Evolutionary conservation across 164 flowering plant species (phyloP).

Genomic region (Sedum album): DNA sequence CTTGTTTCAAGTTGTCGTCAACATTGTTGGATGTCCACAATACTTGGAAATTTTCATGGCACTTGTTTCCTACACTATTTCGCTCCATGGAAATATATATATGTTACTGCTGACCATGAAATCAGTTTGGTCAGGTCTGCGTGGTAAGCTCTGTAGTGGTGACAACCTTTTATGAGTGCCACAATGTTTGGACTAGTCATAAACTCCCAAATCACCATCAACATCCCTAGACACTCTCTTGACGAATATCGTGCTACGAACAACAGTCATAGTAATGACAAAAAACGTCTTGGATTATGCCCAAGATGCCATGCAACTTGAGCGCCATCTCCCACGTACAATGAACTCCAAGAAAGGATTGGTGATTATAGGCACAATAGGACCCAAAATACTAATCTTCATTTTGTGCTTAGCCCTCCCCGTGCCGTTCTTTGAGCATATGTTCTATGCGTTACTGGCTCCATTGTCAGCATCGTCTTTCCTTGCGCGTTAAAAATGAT

Average conservation of each 20-base stretch:
- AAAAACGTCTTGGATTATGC: slow-evolving; percentile 80
- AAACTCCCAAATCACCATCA: slow-evolving; percentile 67
- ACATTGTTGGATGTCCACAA: slow-evolving; percentile 76
- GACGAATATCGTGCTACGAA: slow-evolving; percentile 73
- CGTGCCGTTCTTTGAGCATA: slow-evolving; percentile 65
- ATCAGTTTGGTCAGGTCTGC: slow-evolving; percentile 40
- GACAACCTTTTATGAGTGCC: slow-evolving; percentile 55
- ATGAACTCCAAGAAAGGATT: slow-evolving; percentile 31
- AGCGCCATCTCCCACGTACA: slow-evolving; percentile 38
- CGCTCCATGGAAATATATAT: slow-evolving; percentile 68
- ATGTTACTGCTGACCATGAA: neutral
- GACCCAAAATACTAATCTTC: slow-evolving; percentile 38
- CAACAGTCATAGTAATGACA: slow-evolving; percentile 75
- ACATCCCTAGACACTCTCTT: slow-evolving; percentile 53
- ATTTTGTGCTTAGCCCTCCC: slow-evolving; percentile 58
- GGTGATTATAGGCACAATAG: slow-evolving; percentile 37
- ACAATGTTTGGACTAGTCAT: slow-evolving; percentile 57
- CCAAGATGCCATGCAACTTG: slow-evolving; percentile 62
- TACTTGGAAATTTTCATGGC: slow-evolving; percentile 76
- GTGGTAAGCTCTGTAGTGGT: slow-evolving; percentile 59
- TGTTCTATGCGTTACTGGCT: slow-evolving; percentile 73
- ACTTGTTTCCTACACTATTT: slow-evolving; percentile 71
- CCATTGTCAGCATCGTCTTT: slow-evolving; percentile 53
- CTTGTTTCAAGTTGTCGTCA: slow-evolving; percentile 54
- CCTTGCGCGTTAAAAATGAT: slow-evolving; percentile 64